These are phyloP conservation scores for Zasmidium citrigriseum DNA, from an alignment of 2,329 filamentous ascomycete genomes.

Conservation along the genomic window DNA sequence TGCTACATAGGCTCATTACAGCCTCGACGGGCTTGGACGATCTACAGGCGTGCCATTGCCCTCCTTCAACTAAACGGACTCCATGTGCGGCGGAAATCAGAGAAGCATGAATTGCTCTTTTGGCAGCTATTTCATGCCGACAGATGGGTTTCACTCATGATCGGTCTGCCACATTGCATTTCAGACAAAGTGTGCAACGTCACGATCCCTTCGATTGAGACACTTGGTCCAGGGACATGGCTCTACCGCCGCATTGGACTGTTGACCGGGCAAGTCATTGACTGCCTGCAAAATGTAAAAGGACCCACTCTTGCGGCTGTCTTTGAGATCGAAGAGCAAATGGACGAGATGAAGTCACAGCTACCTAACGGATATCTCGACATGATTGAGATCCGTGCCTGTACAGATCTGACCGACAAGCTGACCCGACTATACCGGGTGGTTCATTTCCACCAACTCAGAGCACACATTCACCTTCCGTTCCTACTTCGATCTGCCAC, in stretches of 20 bases:
- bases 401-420: slow-evolving; percentile 10
- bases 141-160: slow-evolving; percentile 20
- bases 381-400: slow-evolving; percentile 6
- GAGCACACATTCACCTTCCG: slow-evolving; percentile 48
- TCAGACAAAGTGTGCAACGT: slow-evolving; percentile 17
- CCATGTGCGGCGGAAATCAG: slow-evolving; percentile 8
- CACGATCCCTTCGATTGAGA: slow-evolving; percentile 5
- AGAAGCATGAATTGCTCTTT: slow-evolving; percentile 13
- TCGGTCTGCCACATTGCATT: slow-evolving; percentile 15
- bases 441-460: slow-evolving; percentile 43
- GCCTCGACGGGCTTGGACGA: slow-evolving; percentile 15
- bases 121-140: slow-evolving; percentile 22
- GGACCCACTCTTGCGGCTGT: slow-evolving; percentile 12
- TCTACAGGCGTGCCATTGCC: slow-evolving; percentile 16
- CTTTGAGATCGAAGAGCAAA: slow-evolving; percentile 13
- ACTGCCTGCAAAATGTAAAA: slow-evolving; percentile 13
- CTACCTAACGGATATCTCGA: slow-evolving; percentile 12
- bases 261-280: slow-evolving; percentile 15
- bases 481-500: slow-evolving; percentile 45
- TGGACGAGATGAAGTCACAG: slow-evolving; percentile 5
- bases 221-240: slow-evolving; percentile 3
- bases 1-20: slow-evolving; percentile 16
- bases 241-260: slow-evolving; percentile 14
- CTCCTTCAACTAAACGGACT: slow-evolving; percentile 16
- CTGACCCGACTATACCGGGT: slow-evolving; percentile 14